Percentiles rank a stretch among this genome's conserved stretches.
Evolutionary conservation across 2,329 filamentous ascomycete genomes (phyloP).

Genomic region (Madurella mycetomatis): DNA sequence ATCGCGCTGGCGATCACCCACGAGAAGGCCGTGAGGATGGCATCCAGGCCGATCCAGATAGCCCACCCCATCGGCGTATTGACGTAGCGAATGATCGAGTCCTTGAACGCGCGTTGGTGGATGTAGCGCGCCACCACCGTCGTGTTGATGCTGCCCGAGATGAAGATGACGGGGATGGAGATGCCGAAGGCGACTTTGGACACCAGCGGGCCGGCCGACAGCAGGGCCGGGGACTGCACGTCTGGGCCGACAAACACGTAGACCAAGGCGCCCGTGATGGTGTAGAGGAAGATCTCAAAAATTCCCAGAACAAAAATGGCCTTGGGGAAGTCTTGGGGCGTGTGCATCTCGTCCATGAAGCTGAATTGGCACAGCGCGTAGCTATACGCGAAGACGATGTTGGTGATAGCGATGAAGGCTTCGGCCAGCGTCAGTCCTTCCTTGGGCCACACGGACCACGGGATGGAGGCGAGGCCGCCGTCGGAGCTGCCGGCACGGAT

Average conservation of each 20-base stretch:
- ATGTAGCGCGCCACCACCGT: slow-evolving; percentile 44
- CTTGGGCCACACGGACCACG: slow-evolving; percentile 45
- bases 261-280: slow-evolving; percentile 61
- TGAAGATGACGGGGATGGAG: slow-evolving; percentile 67
- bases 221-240: slow-evolving; percentile 63
- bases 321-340: slow-evolving; percentile 43
- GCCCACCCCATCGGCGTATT: slow-evolving; percentile 46
- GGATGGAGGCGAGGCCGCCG: slow-evolving; percentile 23
- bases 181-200: slow-evolving; percentile 67
- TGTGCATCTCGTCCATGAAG: slow-evolving; percentile 53
- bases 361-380: slow-evolving; percentile 49
- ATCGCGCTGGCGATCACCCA: slow-evolving; percentile 71
- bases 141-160: slow-evolving; percentile 67
- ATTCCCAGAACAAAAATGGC: slow-evolving; percentile 59
- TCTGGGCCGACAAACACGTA: slow-evolving; percentile 63
- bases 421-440: slow-evolving; percentile 45
- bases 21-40: slow-evolving; percentile 55
- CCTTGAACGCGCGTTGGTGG: slow-evolving; percentile 41
- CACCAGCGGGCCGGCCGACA: slow-evolving; percentile 55
- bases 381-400: slow-evolving; percentile 69
- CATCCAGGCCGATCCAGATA: slow-evolving; percentile 54
- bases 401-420: slow-evolving; percentile 58
- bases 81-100: slow-evolving; percentile 42
- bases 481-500: slow-evolving; percentile 34
- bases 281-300: slow-evolving; percentile 61